Percentiles rank a stretch among this genome's conserved stretches.
Evolutionary conservation across 257 asterid genomes (phyloP).

Genomic region (Haberlea rhodopensis): DNA sequence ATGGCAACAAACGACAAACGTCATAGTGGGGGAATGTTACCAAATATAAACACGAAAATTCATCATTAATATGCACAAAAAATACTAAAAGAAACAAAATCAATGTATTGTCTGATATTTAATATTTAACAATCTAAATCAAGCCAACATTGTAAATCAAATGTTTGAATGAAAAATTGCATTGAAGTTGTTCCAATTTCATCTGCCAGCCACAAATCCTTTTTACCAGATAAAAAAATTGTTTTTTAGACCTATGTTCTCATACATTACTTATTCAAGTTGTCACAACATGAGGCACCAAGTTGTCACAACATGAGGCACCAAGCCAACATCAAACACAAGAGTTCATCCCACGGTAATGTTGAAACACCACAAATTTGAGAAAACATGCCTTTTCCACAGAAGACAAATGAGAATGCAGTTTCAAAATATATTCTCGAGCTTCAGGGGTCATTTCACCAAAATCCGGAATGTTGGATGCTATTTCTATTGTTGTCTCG

Average conservation of each 20-base stretch:
- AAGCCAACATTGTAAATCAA: not conserved
- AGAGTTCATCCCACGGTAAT: not conserved
- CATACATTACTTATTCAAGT: not conserved
- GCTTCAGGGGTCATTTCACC: conserved; percentile 85
- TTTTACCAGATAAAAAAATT: not conserved
- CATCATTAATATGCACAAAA: not conserved
- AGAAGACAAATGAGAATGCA: conserved; percentile 64
- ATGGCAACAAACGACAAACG: not conserved
- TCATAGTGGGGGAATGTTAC: not conserved
- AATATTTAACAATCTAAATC: not conserved
- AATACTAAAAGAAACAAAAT: conserved; percentile 5
- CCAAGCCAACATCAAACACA: not conserved
- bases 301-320: too few relatives aligned
- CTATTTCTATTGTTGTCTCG: conserved; percentile 41
- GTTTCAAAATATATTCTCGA: conserved; percentile 53
- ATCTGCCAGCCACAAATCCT: not conserved
- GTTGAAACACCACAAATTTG: not conserved
- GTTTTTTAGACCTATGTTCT: not conserved
- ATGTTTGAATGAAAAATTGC: not conserved
- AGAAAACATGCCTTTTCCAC: conserved; percentile 55
- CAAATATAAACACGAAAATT: not conserved
- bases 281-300: not conserved
- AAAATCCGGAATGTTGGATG: conserved; percentile 48
- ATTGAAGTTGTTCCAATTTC: not conserved
- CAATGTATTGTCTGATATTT: not conserved